phyloP scores from a whole-genome alignment of 2,329 filamentous ascomycete species.

The Aspergillus versicolor region DNA sequence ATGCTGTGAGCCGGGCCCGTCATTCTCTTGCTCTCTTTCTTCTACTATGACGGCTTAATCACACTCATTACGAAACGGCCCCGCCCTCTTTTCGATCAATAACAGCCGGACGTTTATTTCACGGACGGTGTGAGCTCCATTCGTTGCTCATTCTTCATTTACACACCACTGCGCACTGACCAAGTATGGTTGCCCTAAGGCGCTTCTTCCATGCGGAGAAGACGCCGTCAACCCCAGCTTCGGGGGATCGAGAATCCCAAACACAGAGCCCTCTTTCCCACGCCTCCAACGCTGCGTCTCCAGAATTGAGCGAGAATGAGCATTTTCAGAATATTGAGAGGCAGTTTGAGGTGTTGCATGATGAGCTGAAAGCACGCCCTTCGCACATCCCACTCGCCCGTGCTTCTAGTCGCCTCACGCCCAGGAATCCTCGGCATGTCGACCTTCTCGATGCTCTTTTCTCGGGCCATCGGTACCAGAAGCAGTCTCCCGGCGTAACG shows the following conservation, averaged over 20 bases:
- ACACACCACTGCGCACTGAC: not conserved
- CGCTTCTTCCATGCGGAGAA: conserved; percentile 35
- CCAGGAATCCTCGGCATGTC: conserved; percentile 35
- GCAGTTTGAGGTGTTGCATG: conserved; percentile 40
- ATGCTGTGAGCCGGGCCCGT: not conserved
- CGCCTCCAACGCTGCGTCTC: conserved; percentile 16
- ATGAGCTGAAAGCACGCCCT: conserved; percentile 31
- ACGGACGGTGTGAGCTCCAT: not conserved
- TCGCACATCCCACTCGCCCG: conserved; percentile 26
- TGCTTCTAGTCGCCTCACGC: conserved; percentile 20
- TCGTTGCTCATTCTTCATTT: not conserved
- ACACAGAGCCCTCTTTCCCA: not conserved
- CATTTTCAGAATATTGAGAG: conserved; percentile 40
- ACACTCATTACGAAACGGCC: conserved; percentile 4
- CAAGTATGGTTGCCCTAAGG: conserved; percentile 34
- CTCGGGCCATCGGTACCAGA: conserved; percentile 32
- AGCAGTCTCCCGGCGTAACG: conserved; percentile 14
- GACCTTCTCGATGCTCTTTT: conserved; percentile 43
- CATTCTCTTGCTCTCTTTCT: conserved; percentile 4
- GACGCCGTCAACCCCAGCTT: conserved; percentile 12
- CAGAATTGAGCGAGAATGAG: conserved; percentile 26
- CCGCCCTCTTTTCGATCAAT: not conserved
- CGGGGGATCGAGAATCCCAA: conserved; percentile 12
- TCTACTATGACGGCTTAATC: not conserved
- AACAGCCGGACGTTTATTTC: not conserved